Evolutionary conservation across 2,329 filamentous ascomycete species (phyloP), one percentile per base, ranked within the genome.

Genomic region (Colletotrichum kahawae): DNA sequence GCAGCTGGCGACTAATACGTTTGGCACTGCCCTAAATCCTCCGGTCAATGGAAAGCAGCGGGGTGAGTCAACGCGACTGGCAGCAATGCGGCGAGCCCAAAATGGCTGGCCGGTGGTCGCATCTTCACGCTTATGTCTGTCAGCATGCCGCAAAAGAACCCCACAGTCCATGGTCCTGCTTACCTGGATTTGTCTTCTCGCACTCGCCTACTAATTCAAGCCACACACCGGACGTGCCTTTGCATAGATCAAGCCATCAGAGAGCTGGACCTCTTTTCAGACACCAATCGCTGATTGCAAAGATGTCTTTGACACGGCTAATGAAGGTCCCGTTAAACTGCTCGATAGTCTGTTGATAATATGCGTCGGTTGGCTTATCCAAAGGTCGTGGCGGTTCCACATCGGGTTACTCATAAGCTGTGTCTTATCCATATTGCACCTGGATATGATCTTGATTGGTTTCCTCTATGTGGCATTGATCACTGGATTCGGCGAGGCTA

Each of bases 31-130:
- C 33, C 14, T 3, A 2, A 2, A 51, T 51, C 33, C 34, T 43
- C 27, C 18, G 14, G 13, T 16, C 57, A 18, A 21, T 36, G n/a
- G n/a, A n/a, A 24, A 3, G 5, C n/a, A 24, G 4, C 54, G 34
- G 54, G 12, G 14, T 59, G 66, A 60, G 66, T 68, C 66, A 68
- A 60, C 24, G 8, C 9, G 7, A 9, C 14, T 7, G 27, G 16
- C 34, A 43, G 21, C 33, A 21, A 12, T 24, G 33, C 66, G 66
- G 66, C 66, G 66, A 68, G 66, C 66, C 66, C 54, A 59, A 68
- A 68, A 48, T 21, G 66, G 66, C 54, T 38, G 51, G 48, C 65
- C 65, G 65, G 59, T 36, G n/a, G 4, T 31, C 24, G 24, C 38
- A 31, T 33, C 3, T 34, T 31, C 27, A 27, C 57, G 57, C 60